These are phyloP conservation scores for Fusarium globosum DNA, from an alignment of 2,329 filamentous ascomycete species.

Conservation along the genomic window DNA sequence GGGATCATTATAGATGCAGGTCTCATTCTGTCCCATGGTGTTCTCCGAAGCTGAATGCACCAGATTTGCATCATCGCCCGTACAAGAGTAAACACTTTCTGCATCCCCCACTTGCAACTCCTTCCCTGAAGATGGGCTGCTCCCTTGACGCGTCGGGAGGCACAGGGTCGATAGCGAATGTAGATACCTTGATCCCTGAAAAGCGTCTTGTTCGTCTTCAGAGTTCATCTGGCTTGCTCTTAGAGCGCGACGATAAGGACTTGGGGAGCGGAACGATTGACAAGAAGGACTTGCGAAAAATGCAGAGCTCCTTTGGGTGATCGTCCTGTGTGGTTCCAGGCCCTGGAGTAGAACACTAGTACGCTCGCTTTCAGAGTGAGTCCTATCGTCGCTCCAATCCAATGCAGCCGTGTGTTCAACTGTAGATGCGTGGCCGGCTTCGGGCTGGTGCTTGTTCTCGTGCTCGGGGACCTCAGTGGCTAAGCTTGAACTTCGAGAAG, in stretches of 20 bases:
- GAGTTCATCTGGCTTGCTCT: slow-evolving; percentile 58
- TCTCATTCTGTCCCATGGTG: background rate
- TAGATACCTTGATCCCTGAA: slow-evolving; percentile 52
- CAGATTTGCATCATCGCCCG: slow-evolving; percentile 38
- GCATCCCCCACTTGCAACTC: slow-evolving; percentile 54
- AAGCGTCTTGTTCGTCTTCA: slow-evolving; percentile 37
- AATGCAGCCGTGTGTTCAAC: background rate
- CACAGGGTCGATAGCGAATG: slow-evolving; percentile 55
- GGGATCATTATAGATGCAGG: slow-evolving; percentile 12
- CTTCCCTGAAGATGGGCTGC: slow-evolving; percentile 53
- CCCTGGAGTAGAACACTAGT: background rate
- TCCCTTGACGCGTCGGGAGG: slow-evolving; percentile 55
- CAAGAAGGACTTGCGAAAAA: slow-evolving; percentile 64
- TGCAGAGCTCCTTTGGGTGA: slow-evolving; percentile 58
- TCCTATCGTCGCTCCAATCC: background rate
- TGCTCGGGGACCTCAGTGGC: slow-evolving; percentile 5
- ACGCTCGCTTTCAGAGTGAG: background rate
- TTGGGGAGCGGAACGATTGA: slow-evolving; percentile 65
- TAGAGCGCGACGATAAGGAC: slow-evolving; percentile 66
- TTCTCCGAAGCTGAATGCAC: background rate
- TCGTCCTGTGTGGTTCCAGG: slow-evolving; percentile 40
- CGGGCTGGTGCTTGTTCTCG: background rate
- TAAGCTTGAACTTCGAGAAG: background rate
- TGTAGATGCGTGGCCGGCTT: background rate
- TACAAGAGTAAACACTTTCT: slow-evolving; percentile 62